A percentile compares a stretch with the other conserved stretches of the same genome.
Evolutionary conservation across 2,329 filamentous ascomycete genomes (phyloP).

Genomic region (Xylariaceae sp.): DNA sequence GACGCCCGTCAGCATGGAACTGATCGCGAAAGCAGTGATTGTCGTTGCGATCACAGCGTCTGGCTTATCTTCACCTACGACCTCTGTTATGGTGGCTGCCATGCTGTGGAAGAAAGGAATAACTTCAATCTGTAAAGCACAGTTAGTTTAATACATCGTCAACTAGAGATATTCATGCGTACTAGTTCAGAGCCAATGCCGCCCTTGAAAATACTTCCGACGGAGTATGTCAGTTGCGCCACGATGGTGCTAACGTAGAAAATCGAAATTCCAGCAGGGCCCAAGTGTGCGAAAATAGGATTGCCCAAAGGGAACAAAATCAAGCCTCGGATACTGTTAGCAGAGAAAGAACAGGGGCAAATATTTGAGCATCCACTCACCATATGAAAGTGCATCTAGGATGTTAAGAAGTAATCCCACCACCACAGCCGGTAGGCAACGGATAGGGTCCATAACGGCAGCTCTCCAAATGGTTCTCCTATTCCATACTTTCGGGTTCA

Average conservation of each 20-base stretch:
- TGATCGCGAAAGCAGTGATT: constrained; percentile 84
- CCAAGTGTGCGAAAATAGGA: constrained; percentile 76
- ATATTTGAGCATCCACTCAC: constrained; percentile 33
- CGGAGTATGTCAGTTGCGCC: constrained; percentile 83
- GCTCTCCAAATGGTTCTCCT: constrained; percentile 58
- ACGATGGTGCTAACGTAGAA: constrained; percentile 98
- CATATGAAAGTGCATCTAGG: constrained; percentile 90
- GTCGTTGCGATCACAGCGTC: constrained; percentile 90
- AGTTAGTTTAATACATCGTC: constrained; percentile 13
- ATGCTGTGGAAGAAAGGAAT: constrained; percentile 99
- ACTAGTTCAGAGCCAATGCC: constrained; percentile 92
- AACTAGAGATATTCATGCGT: constrained; percentile 28
- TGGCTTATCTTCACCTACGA: constrained; percentile 73
- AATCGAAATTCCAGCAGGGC: constrained; percentile 92
- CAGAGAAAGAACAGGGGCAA: not conserved
- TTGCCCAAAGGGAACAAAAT: constrained; percentile 90
- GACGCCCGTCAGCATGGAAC: constrained; percentile 81
- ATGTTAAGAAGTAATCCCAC: constrained; percentile 88
- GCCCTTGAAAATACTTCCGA: constrained; percentile 81
- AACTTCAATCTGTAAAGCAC: constrained; percentile 70
- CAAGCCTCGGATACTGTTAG: constrained; percentile 55
- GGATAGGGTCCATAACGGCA: constrained; percentile 60
- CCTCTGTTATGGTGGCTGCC: constrained; percentile 77
- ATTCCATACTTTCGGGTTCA: constrained; percentile 69
- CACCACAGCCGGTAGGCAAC: constrained; percentile 77